Evolutionary conservation across 2,329 filamentous ascomycete genomes (phyloP), one percentile per base, ranked within the genome.

Genomic region (Penicillium freii): DNA sequence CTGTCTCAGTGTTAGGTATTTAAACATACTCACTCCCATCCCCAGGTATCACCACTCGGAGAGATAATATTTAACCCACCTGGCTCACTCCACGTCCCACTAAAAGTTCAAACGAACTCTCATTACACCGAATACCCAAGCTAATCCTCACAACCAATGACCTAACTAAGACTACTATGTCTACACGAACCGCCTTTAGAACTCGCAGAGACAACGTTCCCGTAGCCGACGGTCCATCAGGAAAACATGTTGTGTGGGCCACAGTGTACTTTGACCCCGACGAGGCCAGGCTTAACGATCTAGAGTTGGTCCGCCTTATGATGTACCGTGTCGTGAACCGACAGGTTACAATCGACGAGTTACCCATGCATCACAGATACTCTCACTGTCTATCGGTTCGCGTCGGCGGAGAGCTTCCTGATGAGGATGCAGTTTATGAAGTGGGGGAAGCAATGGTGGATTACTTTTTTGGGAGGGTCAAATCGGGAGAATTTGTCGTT

Each of bases 231-330:
- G 49, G 49, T 4, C 27, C 49, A 10, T 34, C 38, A 9, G 52
- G 43, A 11, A 13, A 21, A 7, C 3, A 50, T 5, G 17, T 55
- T 21, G 21, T 43, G 4, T 55, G 52, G 52, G 45, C 19, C 10
- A 55, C 52, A 17, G 19, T 55, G 3, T 51, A 49, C 29, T 55
- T 55, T 23, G 38, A 55, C 29, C 38, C 45, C 7, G 29, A 51
- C 1, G 52, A 55, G 6, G 38, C 45, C 23, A 27, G n/a, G 17
- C n/a, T 50, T 5, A 23, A 17, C 25, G 31, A 50, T 21, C 19
- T 25, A 17, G 45, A 40, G 2, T n/a, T 55, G 23, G 8, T 50
- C 4, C 46, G 45, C 2, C 21, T 43, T 8, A 55, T 55, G 52
- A 55, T 40, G 21, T 55, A 34, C 19, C 52, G 52, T 6, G 39